Conservation (phyloP, 345 rosid species). For the Corchorus capsularis region DNA sequence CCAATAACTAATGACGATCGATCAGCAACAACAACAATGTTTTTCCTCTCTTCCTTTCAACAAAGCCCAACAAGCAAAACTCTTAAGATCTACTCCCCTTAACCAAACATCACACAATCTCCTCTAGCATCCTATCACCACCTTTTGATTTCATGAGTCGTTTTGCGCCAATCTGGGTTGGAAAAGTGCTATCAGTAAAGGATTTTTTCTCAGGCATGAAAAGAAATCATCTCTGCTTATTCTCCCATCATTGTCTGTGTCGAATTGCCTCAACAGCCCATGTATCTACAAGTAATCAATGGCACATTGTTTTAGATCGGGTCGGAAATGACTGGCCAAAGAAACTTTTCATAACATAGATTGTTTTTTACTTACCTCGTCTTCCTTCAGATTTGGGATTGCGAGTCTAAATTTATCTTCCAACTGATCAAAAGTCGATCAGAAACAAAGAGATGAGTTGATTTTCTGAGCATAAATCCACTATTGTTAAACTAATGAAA, state of each 20-base stretch:
- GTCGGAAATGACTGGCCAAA: not conserved
- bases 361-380: constrained; percentile 49
- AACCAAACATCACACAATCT: constrained; percentile 36
- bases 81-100: not conserved
- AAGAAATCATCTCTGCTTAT: constrained; percentile 56
- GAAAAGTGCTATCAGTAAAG: constrained; percentile 68
- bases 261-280: constrained; percentile 54
- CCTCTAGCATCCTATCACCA: constrained; percentile 31
- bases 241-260: constrained; percentile 53
- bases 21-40: not conserved
- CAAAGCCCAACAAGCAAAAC: constrained; percentile 17
- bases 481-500: constrained; percentile 5
- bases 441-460: constrained; percentile 20
- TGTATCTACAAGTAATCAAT: constrained; percentile 45
- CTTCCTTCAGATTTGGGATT: constrained; percentile 52
- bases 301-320: not conserved
- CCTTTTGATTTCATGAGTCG: constrained; percentile 24
- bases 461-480: constrained; percentile 16
- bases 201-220: constrained; percentile 64
- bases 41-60: constrained; percentile 11
- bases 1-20: not conserved
- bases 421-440: constrained; percentile 47
- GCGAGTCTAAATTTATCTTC: constrained; percentile 52
- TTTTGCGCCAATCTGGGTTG: constrained; percentile 36
- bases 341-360: not conserved